Evolutionary conservation across 2,329 filamentous ascomycete species (phyloP), one percentile per base, ranked within the genome.

Genomic region (Colletotrichum magnum): DNA sequence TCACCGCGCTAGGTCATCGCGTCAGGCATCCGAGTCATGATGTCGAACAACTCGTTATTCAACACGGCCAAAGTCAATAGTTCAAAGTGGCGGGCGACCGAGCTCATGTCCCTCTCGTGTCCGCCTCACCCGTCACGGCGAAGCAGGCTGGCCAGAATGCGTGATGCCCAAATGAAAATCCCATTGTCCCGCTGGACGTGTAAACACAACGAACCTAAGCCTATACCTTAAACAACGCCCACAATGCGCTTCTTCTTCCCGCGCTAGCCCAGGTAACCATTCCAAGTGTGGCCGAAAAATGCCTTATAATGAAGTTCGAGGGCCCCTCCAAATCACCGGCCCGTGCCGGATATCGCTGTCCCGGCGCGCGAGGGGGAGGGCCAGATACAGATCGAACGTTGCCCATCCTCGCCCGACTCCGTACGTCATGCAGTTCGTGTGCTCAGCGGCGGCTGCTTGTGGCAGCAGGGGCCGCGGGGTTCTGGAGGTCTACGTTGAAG

Each of bases 401-500:
- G 21, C 21, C 18, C 32, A 10, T 10, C 54, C 54, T 32, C 39
- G 36, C 36, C 54, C 36, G 32, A 57, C 36, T 53, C 24, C 24
- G 24, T 48, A 32, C 32, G 50, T 58, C 41, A 36, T 58, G 56
- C 41, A 36, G 28, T 45, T 58, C 16, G 16, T 58, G 13, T 21
- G 52, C 47, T 70, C 73, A 79, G 47, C 73, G 72, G 51, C 73
- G 73, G 58, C 71, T 69, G 73, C 74, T 75, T 39, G 76, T 69
- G 41, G 75, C 74, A 28, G 71, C 64, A 52, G 70, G 61, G 6
- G 72, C 15, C 18, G 70, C 62, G 5, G 69, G 68, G 36, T 63
- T 65, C 21, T 71, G 74, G 5, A 81, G 72, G 56, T 82, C 79
- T 2, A 77, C 76, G 64, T 84, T 85, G 21, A 86, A 86, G 4